Conservation (phyloP, 1,284 basidiomycete species). For the Trametes sp. region DNA sequence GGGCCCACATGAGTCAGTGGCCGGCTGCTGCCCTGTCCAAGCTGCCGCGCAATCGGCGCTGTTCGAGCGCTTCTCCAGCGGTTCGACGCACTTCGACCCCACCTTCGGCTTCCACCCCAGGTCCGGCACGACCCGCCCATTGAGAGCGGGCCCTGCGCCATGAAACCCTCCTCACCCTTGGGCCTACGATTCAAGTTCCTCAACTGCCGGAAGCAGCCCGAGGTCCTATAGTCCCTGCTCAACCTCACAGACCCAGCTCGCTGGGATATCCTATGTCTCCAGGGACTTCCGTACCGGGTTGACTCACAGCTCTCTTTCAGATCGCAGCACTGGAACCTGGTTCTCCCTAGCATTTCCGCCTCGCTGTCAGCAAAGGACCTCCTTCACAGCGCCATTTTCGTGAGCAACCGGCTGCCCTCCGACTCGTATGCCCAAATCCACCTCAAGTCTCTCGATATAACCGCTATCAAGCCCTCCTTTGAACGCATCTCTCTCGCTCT, state of each 20-base stretch:
- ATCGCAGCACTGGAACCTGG: conserved; percentile 6
- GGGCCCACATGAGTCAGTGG: conserved; percentile 1
- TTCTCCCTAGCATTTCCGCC: not conserved
- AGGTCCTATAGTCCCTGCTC: too few relatives aligned
- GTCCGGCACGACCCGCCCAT: not conserved
- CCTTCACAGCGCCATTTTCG: conserved; percentile 5
- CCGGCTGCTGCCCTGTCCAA: not conserved
- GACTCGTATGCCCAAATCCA: conserved; percentile 14
- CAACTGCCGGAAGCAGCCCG: conserved; percentile 7
- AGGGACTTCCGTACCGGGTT: not conserved
- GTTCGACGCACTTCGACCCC: not conserved
- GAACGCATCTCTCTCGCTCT: not conserved
- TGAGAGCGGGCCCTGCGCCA: not conserved
- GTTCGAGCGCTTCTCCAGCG: not conserved
- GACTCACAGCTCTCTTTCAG: conserved; percentile 3
- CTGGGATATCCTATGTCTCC: too few relatives aligned
- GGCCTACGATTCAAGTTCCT: conserved; percentile 3
- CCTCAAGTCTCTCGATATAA: not conserved
- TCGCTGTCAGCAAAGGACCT: not conserved
- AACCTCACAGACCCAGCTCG: too few relatives aligned
- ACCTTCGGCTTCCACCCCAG: not conserved
- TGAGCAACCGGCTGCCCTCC: conserved; percentile 8
- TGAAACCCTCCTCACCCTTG: not conserved
- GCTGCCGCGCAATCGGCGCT: not conserved
- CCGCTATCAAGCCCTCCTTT: conserved; percentile 1